Percentiles rank a stretch among this genome's conserved stretches.
Evolutionary conservation across 108 stramenopile species (phyloP).

Genomic region (Nitzschia sp.): DNA sequence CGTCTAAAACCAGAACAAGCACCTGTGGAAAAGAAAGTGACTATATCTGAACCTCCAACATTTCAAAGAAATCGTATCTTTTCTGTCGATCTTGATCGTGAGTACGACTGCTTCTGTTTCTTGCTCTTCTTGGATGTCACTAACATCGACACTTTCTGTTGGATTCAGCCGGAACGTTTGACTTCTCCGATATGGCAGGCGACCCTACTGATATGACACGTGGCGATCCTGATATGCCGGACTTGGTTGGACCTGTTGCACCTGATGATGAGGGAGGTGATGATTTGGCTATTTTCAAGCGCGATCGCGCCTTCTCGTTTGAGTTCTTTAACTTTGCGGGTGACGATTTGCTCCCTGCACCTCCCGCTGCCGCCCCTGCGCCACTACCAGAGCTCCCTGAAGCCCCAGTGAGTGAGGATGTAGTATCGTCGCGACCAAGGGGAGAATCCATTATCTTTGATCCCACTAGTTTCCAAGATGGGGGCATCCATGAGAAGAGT

Average conservation of each 20-base stretch:
- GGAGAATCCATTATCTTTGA: conserved; percentile 94
- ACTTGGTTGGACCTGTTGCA: conserved; percentile 11
- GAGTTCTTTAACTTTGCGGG: conserved; percentile 85
- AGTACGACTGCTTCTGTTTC: conserved; percentile 20
- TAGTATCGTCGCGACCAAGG: conserved; percentile 45
- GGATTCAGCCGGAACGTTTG: conserved; percentile 49
- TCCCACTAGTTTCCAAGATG: conserved; percentile 80
- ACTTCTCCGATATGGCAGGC: conserved; percentile 60
- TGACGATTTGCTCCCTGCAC: conserved; percentile 60
- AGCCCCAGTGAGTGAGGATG: conserved; percentile 5
- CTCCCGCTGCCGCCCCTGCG: conserved; percentile 4
- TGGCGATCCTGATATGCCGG: conserved; percentile 4
- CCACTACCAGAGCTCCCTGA: conserved; percentile 13
- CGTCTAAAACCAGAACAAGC: conserved; percentile 30
- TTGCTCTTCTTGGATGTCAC: not conserved
- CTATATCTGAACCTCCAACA: conserved; percentile 16
- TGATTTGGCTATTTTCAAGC: conserved; percentile 34
- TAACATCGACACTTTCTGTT: not conserved
- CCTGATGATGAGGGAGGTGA: conserved; percentile 12
- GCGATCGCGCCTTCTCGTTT: conserved; percentile 81
- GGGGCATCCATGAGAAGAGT: conserved; percentile 85
- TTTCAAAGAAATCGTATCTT: conserved; percentile 51
- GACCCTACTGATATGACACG: conserved; percentile 25
- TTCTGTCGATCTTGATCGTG: conserved; percentile 83
- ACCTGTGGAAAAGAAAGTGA: conserved; percentile 16